Base-by-base conservation (phyloP, 306 rosid species). In the Casuarina glauca region DNA sequence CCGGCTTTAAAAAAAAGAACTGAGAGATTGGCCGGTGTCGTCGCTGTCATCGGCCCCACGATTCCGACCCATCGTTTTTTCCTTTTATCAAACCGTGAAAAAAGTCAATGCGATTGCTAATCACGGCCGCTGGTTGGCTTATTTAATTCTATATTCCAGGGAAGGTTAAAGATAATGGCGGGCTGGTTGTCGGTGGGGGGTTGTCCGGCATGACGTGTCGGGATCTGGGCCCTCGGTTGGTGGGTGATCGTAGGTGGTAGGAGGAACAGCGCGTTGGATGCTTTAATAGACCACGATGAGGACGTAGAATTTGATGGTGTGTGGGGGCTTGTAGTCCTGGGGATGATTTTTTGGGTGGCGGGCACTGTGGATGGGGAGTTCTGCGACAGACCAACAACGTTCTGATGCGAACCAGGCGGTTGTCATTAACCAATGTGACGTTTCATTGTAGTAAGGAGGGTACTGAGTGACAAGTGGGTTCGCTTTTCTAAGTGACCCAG, bases 71-170 rank as follows among this genome's bases (percentile, higher is more conserved):
- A 54, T 84, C 84, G 10, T 61, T 76, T 68, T 80, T 48, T 53
- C 45, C n/a, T 77, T n/a, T 38, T 61, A 35, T 17, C 48, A 9
- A 72, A 8, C 42, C n/a, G 38, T 67, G 74, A 54, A 36, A 73
- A 74, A 76, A 80, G 84, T 84, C 84, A 84, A 77, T 80, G 74
- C 62, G 9, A 35, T 50, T 38, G 73, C 73, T 76, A 79, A 78
- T 79, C 74, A 72, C 62, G 53, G 9, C 6, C 32, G 32, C 32
- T 26, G 32, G 32, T 26, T 26, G 32, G 5, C 16, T 55, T 55
- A 6, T 64, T 4, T 39, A 16, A 66, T 16, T 41, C 7, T 39
- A 16, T 17, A 41, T 41, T 3, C 11, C 16, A 41, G 5, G 17
- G 15, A 6, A 3, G 0, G 17, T 7, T 32, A 32, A 42, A 19